Evolutionary conservation across 2,329 filamentous ascomycete genomes (phyloP), one percentile per base, ranked within the genome.

Genomic region (Calonectria ilicicola): DNA sequence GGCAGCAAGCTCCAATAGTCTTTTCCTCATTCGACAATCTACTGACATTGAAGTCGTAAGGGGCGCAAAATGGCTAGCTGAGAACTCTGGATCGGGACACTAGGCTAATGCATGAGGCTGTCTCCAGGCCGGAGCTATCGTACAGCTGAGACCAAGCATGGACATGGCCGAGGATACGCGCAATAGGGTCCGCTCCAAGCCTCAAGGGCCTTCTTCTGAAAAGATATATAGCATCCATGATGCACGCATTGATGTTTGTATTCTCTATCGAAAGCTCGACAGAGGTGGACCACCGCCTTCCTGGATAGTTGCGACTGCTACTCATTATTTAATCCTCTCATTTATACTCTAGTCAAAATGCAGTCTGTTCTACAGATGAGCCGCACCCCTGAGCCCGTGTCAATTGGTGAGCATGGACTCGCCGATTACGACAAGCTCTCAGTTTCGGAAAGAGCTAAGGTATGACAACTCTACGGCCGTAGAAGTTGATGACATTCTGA

Each of bases 361-460:
- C 53, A 60, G 53, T 60, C 53, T 38, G 38, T 60, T 40, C 14
- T 60, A n/a, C 53, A 60, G n/a, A 60, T 60, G 53, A 60, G 53
- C n/a, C 32, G 53, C 12, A 60, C 32, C n/a, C 26, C 53, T 3
- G 53, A 60, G 21, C 53, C 53, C 7, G 53, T 23, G 32, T 60
- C 53, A 21, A 27, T 60, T 7, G n/a, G n/a, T 21, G 35, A 60
- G 32, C 53, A 60, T 7, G 38, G 14, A 10, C 53, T 60, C 14
- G 14, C 53, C 5, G 53, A 60, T 38, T 60, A 60, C 5, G 53
- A 60, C n/a, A 60, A 60, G 15, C 53, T 60, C 15, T 60, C 53
- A 15, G 14, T 60, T 2, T 19, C 21, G 2, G 53, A 60, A 35
- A 32, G 53, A 60, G 32, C 53, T 15, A 60, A 60, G 53, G 53